A percentile compares a stretch with the other conserved stretches of the same genome.
Conservation (phyloP, 371 early-diverging fungal genomes). For the Lichtheimia ornata region DNA sequence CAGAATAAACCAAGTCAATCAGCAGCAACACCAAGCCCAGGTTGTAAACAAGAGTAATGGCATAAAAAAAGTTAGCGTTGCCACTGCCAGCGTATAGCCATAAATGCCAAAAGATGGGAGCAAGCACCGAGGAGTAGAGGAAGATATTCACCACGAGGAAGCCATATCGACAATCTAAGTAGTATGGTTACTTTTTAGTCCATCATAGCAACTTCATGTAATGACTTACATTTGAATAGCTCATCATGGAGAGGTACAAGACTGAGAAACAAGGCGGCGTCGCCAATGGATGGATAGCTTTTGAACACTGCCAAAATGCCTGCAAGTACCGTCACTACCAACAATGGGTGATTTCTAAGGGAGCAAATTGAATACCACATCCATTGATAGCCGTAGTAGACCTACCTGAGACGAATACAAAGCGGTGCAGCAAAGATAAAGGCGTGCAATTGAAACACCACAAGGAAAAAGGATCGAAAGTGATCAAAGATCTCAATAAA, state of each 20-base stretch:
- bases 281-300: conserved; percentile 89
- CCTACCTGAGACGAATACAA: conserved; percentile 70
- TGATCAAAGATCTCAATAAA: conserved; percentile 98
- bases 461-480: conserved; percentile 90
- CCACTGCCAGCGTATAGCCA: conserved; percentile 95
- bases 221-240: conserved; percentile 79
- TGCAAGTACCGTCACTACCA: conserved; percentile 66
- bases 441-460: conserved; percentile 88
- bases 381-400: background rate
- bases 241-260: conserved; percentile 81
- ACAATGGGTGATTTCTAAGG: conserved; percentile 74
- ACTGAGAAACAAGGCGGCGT: conserved; percentile 79
- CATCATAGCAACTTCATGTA: background rate
- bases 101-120: conserved; percentile 90
- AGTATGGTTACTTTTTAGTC: background rate
- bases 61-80: conserved; percentile 97
- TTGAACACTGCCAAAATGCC: conserved; percentile 85
- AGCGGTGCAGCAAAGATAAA: conserved; percentile 85
- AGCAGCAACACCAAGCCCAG: conserved; percentile 82
- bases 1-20: conserved; percentile 77
- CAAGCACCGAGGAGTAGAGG: conserved; percentile 72
- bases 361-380: background rate
- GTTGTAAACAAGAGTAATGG: conserved; percentile 89
- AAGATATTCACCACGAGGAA: conserved; percentile 68
- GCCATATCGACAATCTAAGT: conserved; percentile 68